Base-by-base conservation (phyloP, 2,329 filamentous ascomycete genomes). In the Thelonectria olida region DNA sequence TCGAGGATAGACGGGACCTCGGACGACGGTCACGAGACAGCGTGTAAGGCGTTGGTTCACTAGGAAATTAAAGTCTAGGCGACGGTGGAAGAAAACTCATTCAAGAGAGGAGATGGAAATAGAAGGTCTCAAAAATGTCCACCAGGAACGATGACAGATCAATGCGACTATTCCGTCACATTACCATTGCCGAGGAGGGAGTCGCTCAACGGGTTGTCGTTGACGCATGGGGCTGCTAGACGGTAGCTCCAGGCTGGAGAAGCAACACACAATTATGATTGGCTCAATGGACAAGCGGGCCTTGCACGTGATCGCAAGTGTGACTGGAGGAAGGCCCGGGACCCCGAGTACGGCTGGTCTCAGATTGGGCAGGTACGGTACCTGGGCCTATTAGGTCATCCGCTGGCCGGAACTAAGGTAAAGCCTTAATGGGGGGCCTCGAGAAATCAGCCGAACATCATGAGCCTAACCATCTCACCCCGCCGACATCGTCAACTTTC, bases 151-250 rank as follows among this genome's bases (percentile, higher is more conserved):
- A 54, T 57, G 28, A 56, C 41, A 42, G 52, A 51, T 44, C 58
- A 61, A 62, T 54, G 38, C 36, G n/a, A 47, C 41, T 52, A 31
- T 23, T 39, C 54, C 39, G 60, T 62, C 44, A 59, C 44, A 41
- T 51, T 63, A 42, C 48, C 55, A 52, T 60, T 54, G 38, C 61
- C 56, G 54, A 61, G 39, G 57, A 64, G 53, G 56, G 57, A 58
- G 57, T 60, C 54, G 59, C 25, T 65, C 47, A 39, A 56, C 54
- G 27, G 45, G 31, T 53, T 42, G 62, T 53, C 50, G 62, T 55
- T 52, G 61, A 66, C 67, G 59, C 62, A 64, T 64, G 61, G 62
- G 65, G 55, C 48, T 56, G 52, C 50, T 62, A 62, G 68, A 64
- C 55, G 61, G 45, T 39, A 36, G n/a, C 59, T 65, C 64, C 65